phyloP scores from a whole-genome alignment of 257 asterid genomes.

The Nicotiana obtusifolia region DNA sequence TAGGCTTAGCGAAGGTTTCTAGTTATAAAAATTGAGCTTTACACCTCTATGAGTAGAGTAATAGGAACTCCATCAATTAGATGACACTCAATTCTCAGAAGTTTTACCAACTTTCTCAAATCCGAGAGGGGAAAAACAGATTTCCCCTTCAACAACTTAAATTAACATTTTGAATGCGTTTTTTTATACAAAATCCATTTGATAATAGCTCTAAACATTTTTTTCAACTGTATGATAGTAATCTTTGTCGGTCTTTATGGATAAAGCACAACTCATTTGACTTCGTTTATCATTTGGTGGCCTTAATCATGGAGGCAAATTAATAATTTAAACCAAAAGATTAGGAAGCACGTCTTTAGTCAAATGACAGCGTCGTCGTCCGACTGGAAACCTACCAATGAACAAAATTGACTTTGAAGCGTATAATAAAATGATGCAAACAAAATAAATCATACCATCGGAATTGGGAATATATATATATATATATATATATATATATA shows the following conservation, averaged over 20 bases:
- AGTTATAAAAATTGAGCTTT: neutral
- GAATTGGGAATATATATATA: too few species aligned
- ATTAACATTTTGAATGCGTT: neutral
- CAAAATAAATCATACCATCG: neutral
- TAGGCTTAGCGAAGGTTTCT: neutral
- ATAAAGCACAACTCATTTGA: neutral
- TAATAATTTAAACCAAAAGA: neutral
- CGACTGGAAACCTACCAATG: conserved; percentile 4
- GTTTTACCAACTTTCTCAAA: neutral
- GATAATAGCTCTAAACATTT: neutral
- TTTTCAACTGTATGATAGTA: neutral
- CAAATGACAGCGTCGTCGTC: neutral
- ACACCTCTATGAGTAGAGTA: neutral
- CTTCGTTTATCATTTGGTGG: neutral
- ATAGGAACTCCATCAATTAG: neutral
- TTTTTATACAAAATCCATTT: neutral
- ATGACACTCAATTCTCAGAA: neutral
- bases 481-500: too few species aligned
- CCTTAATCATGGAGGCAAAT: neutral
- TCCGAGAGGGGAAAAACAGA: neutral
- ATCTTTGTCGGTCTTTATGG: neutral
- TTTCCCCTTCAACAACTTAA: neutral
- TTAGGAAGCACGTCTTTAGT: neutral
- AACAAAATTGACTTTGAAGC: neutral
- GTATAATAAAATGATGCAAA: neutral